Conservation (phyloP, 768 basidiomycete genomes). For the Russula vinacea region DNA sequence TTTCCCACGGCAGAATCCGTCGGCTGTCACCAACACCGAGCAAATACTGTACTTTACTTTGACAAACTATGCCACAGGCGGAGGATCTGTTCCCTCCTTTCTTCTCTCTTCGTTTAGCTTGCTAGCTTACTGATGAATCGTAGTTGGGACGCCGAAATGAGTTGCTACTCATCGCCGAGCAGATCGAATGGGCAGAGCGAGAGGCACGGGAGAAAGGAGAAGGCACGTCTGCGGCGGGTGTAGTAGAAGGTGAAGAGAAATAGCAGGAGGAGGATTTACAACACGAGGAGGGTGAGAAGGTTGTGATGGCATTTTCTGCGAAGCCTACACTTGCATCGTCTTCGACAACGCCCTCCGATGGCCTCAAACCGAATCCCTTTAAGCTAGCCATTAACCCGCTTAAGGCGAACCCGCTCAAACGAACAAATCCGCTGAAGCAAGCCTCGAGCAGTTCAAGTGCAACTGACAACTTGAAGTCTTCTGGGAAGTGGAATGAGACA, state of each 20-base stretch:
- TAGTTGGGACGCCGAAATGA: slow-evolving; percentile 85
- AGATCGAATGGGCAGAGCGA: slow-evolving; percentile 81
- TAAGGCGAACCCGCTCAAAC: slow-evolving; percentile 67
- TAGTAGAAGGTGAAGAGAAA: slow-evolving; percentile 36
- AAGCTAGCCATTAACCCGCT: slow-evolving; percentile 55
- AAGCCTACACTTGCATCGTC: slow-evolving; percentile 44
- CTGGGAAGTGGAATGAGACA: slow-evolving; percentile 58
- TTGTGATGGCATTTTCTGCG: slow-evolving; percentile 67
- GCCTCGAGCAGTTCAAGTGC: slow-evolving; percentile 39
- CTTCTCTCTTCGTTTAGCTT: too few relatives aligned
- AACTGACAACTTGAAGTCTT: slow-evolving; percentile 38
- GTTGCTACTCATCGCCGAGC: slow-evolving; percentile 86
- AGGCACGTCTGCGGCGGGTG: slow-evolving; percentile 35
- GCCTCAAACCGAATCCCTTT: slow-evolving; percentile 62
- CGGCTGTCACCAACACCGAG: neutral
- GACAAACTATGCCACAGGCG: slow-evolving; percentile 27
- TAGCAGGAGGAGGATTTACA: slow-evolving; percentile 60
- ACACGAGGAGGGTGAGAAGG: slow-evolving; percentile 66
- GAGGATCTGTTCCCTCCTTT: slow-evolving; percentile 16
- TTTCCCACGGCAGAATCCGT: too few relatives aligned
- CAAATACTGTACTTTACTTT: neutral
- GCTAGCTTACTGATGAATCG: neutral
- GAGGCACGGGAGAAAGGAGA: slow-evolving; percentile 42
- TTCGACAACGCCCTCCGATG: slow-evolving; percentile 38
- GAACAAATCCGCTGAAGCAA: slow-evolving; percentile 70